phyloP scores from a whole-genome alignment of 352 stramenopile genomes.

The Phytophthora quininea region DNA sequence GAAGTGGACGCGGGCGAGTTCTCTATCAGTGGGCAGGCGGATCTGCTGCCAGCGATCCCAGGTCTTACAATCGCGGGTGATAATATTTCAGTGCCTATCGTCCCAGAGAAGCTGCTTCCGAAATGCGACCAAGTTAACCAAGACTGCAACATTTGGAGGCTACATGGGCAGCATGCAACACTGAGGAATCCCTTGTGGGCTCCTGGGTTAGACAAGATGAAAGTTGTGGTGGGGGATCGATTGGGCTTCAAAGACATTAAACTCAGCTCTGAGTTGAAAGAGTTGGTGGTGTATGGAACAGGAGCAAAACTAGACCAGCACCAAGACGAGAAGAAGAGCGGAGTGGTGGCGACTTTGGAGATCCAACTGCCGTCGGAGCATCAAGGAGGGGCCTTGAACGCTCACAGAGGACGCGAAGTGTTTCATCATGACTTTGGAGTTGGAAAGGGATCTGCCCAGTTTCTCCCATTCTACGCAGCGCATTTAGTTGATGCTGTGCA shows the following conservation, averaged over 20 bases:
- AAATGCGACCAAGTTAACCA: neutral
- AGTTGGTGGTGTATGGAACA: slow-evolving; percentile 53
- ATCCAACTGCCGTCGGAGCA: slow-evolving; percentile 34
- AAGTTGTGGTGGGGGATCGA: slow-evolving; percentile 1
- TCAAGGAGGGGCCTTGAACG: slow-evolving; percentile 22
- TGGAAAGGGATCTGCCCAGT: neutral
- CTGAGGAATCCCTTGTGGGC: slow-evolving; percentile 7
- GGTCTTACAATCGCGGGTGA: slow-evolving; percentile 8
- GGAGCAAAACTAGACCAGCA: slow-evolving; percentile 49
- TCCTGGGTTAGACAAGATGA: slow-evolving; percentile 1
- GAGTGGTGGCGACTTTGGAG: slow-evolving; percentile 54
- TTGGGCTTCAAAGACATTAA: slow-evolving; percentile 10
- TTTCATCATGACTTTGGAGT: slow-evolving; percentile 26
- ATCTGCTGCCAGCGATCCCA: neutral
- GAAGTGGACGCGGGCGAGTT: slow-evolving; percentile 3
- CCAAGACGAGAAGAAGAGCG: slow-evolving; percentile 52
- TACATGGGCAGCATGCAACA: slow-evolving; percentile 2
- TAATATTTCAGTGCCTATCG: neutral
- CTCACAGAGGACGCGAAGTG: slow-evolving; percentile 14
- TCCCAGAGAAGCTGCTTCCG: neutral
- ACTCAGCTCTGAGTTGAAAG: slow-evolving; percentile 35
- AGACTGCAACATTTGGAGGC: slow-evolving; percentile 6
- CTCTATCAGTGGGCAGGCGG: neutral
- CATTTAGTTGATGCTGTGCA: slow-evolving; percentile 24
- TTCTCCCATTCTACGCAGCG: slow-evolving; percentile 14